Evolutionary conservation across 2,329 filamentous ascomycete genomes (phyloP).

Genomic region (Gnomoniopsis smithogilvyi): DNA sequence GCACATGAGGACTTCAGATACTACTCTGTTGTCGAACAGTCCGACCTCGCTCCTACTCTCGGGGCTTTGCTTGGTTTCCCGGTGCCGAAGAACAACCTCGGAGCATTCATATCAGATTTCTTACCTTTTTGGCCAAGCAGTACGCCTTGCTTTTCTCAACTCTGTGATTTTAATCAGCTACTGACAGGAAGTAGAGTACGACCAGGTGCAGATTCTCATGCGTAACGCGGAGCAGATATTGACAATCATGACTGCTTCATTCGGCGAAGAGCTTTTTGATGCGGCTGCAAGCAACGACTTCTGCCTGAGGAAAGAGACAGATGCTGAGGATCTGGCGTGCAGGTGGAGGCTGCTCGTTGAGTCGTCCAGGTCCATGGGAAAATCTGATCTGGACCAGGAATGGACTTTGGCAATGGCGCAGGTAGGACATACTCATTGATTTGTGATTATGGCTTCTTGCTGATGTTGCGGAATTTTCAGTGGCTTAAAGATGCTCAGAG

Average conservation of each 20-base stretch:
- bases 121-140: slow-evolving; percentile 70
- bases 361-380: slow-evolving; percentile 17
- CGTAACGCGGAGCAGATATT: slow-evolving; percentile 81
- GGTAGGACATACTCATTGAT: slow-evolving; percentile 25
- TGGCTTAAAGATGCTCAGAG: slow-evolving; percentile 74
- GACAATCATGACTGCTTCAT: slow-evolving; percentile 71
- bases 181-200: slow-evolving; percentile 31
- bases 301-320: slow-evolving; percentile 35
- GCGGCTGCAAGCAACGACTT: slow-evolving; percentile 20
- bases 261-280: slow-evolving; percentile 48
- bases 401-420: slow-evolving; percentile 43
- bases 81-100: slow-evolving; percentile 84
- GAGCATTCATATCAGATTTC: slow-evolving; percentile 78
- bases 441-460: not conserved
- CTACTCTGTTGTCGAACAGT: slow-evolving; percentile 85
- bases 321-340: slow-evolving; percentile 62
- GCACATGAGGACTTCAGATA: slow-evolving; percentile 73
- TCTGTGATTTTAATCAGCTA: not conserved
- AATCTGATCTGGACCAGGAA: slow-evolving; percentile 29
- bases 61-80: slow-evolving; percentile 85
- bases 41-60: slow-evolving; percentile 86
- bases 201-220: slow-evolving; percentile 66
- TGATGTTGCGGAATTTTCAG: slow-evolving; percentile 23
- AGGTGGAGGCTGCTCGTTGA: slow-evolving; percentile 54
- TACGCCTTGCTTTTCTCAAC: slow-evolving; percentile 29